Base-by-base conservation (phyloP, 1,139 yeast genomes). In the Geotrichum bryndzae region DNA sequence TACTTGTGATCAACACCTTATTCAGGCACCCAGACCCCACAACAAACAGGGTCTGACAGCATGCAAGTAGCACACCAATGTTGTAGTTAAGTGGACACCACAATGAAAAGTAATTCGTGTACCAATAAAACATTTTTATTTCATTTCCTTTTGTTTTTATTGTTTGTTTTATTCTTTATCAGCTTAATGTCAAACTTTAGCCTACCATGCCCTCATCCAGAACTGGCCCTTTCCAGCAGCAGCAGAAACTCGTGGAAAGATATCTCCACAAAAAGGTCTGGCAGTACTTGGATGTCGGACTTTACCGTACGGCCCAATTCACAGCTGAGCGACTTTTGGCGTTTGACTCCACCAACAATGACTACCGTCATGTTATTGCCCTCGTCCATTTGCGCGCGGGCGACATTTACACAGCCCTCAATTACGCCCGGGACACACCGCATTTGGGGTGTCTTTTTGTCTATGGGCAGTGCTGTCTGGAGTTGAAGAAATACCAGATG, bases 321-420 rank as follows among this genome's bases (percentile, higher is more conserved):
- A 88, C 94, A 13, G 82, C 89, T 45, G 96, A 90, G 69, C 79
- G 95, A 65, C 77, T 90, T 41, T 70, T 87, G 31, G 90, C 94
- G 1, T 76, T 77, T 58, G 81, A 81, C 63, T 76, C 80, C 4
- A 70, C 72, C 31, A 79, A 84, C 68, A 71, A 79, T 3, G 88
- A 86, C 61, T 80, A 88, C 15, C 70, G 82, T 7, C 86, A 88
- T 70, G 75, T 90, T 54, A 83, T 86, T 71, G 88, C 88, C 35
- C 75, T 87, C 52, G 84, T 87, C 1, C 77, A 86, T 57, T 83
- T 75, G 68, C 83, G 83, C 56, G 82, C 80, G 65, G 77, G 79
- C 11, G 81, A 85, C 67, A 82, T 74, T 73, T 85, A 85, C 66
- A 76, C 90, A 0, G 89, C 88, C 7, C 65, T 67, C 22, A 64